phyloP scores from a whole-genome alignment of 768 basidiomycete genomes.

The Podaxis sp. region DNA sequence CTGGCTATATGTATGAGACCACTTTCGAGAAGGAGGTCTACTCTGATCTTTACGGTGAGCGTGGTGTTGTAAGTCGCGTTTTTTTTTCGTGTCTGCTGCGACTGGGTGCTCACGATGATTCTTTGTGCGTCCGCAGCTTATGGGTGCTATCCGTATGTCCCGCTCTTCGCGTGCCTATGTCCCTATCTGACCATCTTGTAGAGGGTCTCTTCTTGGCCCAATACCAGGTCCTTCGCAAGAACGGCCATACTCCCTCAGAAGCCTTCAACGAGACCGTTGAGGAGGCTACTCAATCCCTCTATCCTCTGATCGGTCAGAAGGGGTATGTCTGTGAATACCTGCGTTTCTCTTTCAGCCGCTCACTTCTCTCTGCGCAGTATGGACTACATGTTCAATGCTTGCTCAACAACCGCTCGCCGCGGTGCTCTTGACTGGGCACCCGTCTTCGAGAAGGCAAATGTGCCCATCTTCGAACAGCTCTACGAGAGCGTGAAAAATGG shows the following conservation, averaged over 20 bases:
- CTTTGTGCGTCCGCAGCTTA: constrained; percentile 55
- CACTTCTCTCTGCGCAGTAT: constrained; percentile 49
- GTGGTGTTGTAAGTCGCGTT: constrained; percentile 90
- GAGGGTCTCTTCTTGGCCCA: constrained; percentile 99
- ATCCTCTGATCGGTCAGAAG: constrained; percentile 93
- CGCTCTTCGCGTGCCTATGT: constrained; percentile 1
- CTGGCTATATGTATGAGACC: constrained; percentile 98
- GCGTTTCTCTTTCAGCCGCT: neutral
- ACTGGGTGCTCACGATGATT: constrained; percentile 14
- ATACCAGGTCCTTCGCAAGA: constrained; percentile 95
- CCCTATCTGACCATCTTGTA: constrained; percentile 26
- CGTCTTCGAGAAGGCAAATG: constrained; percentile 91
- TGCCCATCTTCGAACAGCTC: constrained; percentile 91
- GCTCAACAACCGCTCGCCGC: constrained; percentile 98
- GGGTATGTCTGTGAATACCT: constrained; percentile 52
- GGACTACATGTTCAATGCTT: constrained; percentile 99
- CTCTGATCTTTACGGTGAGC: constrained; percentile 99
- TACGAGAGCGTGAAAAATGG: constrained; percentile 95
- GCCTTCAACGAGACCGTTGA: constrained; percentile 99
- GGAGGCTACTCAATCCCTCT: constrained; percentile 99
- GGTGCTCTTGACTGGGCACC: constrained; percentile 99
- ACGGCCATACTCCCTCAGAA: constrained; percentile 96
- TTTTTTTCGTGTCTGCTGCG: neutral
- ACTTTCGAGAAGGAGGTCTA: constrained; percentile 99
- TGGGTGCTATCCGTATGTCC: constrained; percentile 90